Conservation (phyloP, 2,329 filamentous ascomycete genomes). For the Albifimbria verrucaria region DNA sequence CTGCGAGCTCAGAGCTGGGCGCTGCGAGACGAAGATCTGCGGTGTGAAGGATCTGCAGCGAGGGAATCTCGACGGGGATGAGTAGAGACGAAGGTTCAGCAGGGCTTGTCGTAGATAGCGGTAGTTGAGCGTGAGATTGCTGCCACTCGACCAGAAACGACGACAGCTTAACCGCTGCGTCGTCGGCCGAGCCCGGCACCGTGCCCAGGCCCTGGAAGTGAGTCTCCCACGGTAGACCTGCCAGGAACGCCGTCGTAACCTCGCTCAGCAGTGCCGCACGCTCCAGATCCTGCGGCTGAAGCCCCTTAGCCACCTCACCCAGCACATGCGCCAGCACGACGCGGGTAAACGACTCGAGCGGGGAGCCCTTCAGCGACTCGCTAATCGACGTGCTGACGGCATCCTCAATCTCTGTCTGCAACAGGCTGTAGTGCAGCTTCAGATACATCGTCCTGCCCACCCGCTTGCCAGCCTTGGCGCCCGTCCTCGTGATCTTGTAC, state of each 20-base stretch:
- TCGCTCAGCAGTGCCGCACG: constrained; percentile 51
- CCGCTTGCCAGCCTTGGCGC: constrained; percentile 28
- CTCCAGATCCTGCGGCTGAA: constrained; percentile 53
- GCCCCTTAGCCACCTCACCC: constrained; percentile 36
- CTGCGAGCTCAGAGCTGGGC: constrained; percentile 27
- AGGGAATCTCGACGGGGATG: constrained; percentile 87
- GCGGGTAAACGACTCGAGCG: constrained; percentile 43
- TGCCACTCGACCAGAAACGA: constrained; percentile 31
- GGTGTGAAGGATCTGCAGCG: constrained; percentile 78
- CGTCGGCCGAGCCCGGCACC: constrained; percentile 29
- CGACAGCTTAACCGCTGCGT: constrained; percentile 22
- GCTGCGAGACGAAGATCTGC: constrained; percentile 59
- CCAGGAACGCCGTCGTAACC: constrained; percentile 46
- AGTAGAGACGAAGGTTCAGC: constrained; percentile 61
- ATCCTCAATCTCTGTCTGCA: constrained; percentile 69
- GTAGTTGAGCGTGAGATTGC: constrained; percentile 20
- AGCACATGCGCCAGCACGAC: constrained; percentile 43
- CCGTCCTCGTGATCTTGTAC: constrained; percentile 70
- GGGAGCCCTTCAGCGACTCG: constrained; percentile 33
- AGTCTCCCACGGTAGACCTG: constrained; percentile 43
- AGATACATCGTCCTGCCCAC: constrained; percentile 56
- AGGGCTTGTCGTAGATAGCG: constrained; percentile 16
- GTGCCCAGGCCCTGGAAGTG: constrained; percentile 49
- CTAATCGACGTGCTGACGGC: constrained; percentile 42
- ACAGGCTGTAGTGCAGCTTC: constrained; percentile 69